Base-by-base conservation (phyloP, 164 flowering plant genomes). In the Vitis cinerea region DNA sequence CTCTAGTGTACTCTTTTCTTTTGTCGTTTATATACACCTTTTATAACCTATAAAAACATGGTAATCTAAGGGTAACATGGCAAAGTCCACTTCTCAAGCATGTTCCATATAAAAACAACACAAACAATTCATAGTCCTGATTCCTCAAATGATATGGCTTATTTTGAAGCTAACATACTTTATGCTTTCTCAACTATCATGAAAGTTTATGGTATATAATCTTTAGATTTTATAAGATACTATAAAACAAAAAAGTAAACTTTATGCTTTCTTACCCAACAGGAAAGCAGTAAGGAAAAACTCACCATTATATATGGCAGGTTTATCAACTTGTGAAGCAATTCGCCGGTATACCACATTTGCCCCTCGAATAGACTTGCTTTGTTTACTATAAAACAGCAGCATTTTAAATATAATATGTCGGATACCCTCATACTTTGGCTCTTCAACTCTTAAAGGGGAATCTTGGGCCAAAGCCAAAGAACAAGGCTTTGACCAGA, bases 371-470 rank as follows among this genome's bases (percentile, higher is more conserved):
- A 95, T 90, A 30, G 86, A 80, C 81, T 77, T 92, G 89, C 99
- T 95, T 74, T 95, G 93, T 61, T 90, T 87, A 74, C 97, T 93
- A 73, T 95, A 95, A 72, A 89, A 93, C 66, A 93, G 84, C 85
- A 93, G 47, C 71, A 95, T 59, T 85, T 80, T 93, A 71, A 93
- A 74, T 37, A 93, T 67, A 64, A 84, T 17, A 50, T 64, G 76
- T 58, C 75, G 75, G 49, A 93, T 27, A 30, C 98, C 98, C 70
- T 78, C 89, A 75, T 79, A 89, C 30, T 91, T 75, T 48, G 97
- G 99, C 68, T 93, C 98, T 52, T 95, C 97, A 56, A 91, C 59
- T 79, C 97, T 85, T 52, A 84, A 70, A 10, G 91, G 91, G 17
- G 99, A 95, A 64, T 85, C 93, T 1, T 69, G 77, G 15, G 96